These are phyloP conservation scores for Alternaria sp. DNA, from an alignment of 2,329 filamentous ascomycete species.

Conservation along the genomic window DNA sequence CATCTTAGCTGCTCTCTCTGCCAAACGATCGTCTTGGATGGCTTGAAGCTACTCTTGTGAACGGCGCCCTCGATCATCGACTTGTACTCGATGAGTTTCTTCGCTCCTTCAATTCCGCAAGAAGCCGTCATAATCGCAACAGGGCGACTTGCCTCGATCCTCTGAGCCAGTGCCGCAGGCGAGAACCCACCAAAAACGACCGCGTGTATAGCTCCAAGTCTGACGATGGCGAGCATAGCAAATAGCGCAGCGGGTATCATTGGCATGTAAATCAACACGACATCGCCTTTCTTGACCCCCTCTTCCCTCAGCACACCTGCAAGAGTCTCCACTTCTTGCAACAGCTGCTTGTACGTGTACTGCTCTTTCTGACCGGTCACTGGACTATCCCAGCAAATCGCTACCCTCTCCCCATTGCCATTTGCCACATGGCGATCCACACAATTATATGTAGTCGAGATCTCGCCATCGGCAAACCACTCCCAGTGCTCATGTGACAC, in stretches of 20 bases:
- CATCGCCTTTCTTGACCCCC: conserved; percentile 82
- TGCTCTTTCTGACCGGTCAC: conserved; percentile 77
- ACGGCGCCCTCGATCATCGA: conserved; percentile 79
- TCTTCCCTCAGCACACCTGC: conserved; percentile 84
- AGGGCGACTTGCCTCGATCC: conserved; percentile 83
- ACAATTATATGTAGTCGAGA: conserved; percentile 92
- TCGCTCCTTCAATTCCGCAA: conserved; percentile 87
- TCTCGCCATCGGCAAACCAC: conserved; percentile 89
- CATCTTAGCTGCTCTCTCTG: conserved; percentile 80
- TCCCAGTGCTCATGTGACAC: conserved; percentile 78
- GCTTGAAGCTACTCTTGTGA: conserved; percentile 72
- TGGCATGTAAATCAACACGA: conserved; percentile 94
- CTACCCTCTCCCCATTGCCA: conserved; percentile 73
- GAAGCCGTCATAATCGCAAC: conserved; percentile 84
- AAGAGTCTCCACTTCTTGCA: conserved; percentile 80
- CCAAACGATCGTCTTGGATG: conserved; percentile 78
- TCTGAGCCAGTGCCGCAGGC: conserved; percentile 79
- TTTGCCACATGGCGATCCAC: conserved; percentile 85
- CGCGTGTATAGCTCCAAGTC: conserved; percentile 86
- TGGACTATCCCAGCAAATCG: conserved; percentile 88
- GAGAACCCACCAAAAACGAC: conserved; percentile 96
- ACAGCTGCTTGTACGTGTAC: conserved; percentile 77
- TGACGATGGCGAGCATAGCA: conserved; percentile 80
- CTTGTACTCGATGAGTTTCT: conserved; percentile 78
- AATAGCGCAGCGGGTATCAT: conserved; percentile 93